Evolutionary conservation across 2,329 filamentous ascomycete species (phyloP).

Genomic region (Acephala macrosclerotiorum): DNA sequence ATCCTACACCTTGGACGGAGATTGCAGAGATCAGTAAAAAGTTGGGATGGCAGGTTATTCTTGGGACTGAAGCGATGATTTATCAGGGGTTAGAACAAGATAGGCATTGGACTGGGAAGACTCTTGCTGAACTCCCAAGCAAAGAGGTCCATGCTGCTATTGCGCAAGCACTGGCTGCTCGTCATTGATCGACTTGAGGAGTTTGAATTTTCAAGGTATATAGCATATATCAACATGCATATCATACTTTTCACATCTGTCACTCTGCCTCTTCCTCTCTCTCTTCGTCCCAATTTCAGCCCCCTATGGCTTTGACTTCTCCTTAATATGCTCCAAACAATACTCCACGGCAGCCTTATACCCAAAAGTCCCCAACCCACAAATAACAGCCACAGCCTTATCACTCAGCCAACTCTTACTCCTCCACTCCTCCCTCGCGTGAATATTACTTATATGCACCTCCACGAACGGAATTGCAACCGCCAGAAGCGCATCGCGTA

Average conservation of each 20-base stretch:
- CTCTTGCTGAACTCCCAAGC: conserved; percentile 28
- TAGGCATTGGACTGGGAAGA: conserved; percentile 33
- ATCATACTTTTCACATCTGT: too few relatives aligned
- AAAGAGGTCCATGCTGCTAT: conserved; percentile 33
- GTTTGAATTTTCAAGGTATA: neutral
- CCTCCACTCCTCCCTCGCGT: conserved; percentile 72
- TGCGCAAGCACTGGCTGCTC: conserved; percentile 29
- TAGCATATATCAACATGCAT: neutral
- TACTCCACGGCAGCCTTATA: conserved; percentile 67
- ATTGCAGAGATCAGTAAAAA: conserved; percentile 29
- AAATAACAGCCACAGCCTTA: conserved; percentile 77
- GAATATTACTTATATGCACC: conserved; percentile 79
- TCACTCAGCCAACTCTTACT: conserved; percentile 77
- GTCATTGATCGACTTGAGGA: conserved; percentile 13
- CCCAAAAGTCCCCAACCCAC: conserved; percentile 69
- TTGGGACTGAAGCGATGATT: conserved; percentile 40
- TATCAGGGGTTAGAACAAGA: conserved; percentile 38
- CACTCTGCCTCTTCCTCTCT: too few relatives aligned
- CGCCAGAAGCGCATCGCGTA: conserved; percentile 76
- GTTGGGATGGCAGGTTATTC: conserved; percentile 34
- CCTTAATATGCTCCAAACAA: conserved; percentile 54
- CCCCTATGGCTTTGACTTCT: too few relatives aligned
- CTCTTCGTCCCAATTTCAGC: too few relatives aligned
- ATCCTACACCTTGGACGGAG: conserved; percentile 33
- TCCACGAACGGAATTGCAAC: conserved; percentile 79